phyloP scores from a whole-genome alignment of 2,329 filamentous ascomycete genomes.

The Colletotrichum sidae region DNA sequence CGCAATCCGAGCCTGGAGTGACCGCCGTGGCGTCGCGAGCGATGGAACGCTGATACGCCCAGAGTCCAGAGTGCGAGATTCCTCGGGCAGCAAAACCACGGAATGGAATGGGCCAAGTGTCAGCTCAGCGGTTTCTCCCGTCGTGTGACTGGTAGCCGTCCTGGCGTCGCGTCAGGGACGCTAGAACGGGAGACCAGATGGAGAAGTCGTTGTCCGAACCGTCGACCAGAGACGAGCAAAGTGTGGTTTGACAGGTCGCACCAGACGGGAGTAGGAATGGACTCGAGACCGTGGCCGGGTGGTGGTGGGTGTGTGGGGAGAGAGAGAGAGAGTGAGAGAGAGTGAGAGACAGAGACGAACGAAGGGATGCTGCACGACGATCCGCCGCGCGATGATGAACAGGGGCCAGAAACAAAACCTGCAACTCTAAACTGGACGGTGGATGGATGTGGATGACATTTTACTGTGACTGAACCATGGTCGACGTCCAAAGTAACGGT shows the following conservation, averaged over 20 bases:
- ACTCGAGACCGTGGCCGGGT: background rate
- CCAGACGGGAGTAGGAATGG: background rate
- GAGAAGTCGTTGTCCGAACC: conserved; percentile 7
- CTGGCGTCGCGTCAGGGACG: too few species aligned
- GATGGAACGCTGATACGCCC: conserved; percentile 8
- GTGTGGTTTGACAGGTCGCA: conserved; percentile 19
- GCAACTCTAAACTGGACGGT: conserved; percentile 25
- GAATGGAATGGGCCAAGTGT: background rate
- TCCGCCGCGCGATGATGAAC: conserved; percentile 9
- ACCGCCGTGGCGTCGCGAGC: conserved; percentile 2
- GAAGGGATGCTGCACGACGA: conserved; percentile 24
- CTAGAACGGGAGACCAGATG: background rate
- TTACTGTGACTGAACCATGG: too few species aligned
- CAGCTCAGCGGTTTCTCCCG: too few species aligned
- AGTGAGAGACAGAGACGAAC: background rate
- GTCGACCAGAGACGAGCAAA: conserved; percentile 16
- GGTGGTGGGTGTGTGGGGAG: conserved; percentile 3
- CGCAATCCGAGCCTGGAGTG: conserved; percentile 5
- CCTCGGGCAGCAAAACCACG: too few species aligned
- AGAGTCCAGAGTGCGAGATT: conserved; percentile 24
- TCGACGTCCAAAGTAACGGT: too few species aligned
- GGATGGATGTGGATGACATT: background rate
- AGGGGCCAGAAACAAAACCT: conserved; percentile 18
- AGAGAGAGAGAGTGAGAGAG: background rate
- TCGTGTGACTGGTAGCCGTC: background rate